These are phyloP conservation scores for Coccomyxa subellipsoidea DNA, from an alignment of 163 green algal species.

Conservation along the genomic window DNA sequence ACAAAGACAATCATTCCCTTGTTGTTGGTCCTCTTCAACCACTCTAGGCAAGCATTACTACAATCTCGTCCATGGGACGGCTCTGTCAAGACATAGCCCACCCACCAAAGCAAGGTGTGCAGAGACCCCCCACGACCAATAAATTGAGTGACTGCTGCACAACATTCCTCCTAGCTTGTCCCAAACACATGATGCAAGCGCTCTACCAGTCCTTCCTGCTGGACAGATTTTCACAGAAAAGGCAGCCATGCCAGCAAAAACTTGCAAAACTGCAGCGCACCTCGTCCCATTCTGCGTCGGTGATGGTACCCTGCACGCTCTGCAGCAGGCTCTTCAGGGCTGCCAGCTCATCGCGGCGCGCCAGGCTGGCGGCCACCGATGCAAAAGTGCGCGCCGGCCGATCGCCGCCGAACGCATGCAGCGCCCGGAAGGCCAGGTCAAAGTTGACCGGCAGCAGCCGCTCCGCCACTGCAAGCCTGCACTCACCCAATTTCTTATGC, in stretches of 20 bases:
- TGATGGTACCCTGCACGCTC: not conserved
- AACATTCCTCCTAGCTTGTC: no score
- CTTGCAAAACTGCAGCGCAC: not conserved
- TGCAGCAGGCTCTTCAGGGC: not conserved
- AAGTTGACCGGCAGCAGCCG: not conserved
- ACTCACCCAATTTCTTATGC: no score
- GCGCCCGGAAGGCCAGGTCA: constrained; percentile 3
- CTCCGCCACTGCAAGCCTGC: constrained; percentile 4
- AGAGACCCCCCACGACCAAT: no score
- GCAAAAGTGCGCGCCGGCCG: not conserved
- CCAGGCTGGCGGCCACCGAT: not conserved
- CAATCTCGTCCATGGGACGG: no score
- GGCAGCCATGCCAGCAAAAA: not conserved
- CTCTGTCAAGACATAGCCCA: no score
- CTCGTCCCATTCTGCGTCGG: not conserved
- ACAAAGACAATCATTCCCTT: not conserved
- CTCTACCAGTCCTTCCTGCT: no score
- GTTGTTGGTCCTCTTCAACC: no score
- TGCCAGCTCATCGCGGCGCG: not conserved
- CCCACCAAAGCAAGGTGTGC: no score
- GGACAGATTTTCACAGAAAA: no score
- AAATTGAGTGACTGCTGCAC: no score
- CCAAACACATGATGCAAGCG: no score
- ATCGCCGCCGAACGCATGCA: constrained; percentile 1
- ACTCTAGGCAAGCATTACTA: no score